Evolutionary conservation across 106 monocot genomes (phyloP).

Genomic region (Acorus calamus): DNA sequence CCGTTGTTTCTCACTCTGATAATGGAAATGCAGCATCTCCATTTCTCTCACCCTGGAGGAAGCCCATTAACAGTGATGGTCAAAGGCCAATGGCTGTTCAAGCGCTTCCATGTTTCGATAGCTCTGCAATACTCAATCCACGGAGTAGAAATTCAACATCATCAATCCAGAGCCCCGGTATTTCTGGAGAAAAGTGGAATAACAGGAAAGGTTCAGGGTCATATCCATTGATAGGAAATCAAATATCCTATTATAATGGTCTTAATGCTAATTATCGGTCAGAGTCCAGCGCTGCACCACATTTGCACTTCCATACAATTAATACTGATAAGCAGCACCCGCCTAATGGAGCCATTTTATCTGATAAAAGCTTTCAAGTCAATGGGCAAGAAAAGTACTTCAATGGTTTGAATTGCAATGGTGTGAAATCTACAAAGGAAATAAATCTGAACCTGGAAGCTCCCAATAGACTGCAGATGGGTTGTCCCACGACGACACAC

Average conservation of each 20-base stretch:
- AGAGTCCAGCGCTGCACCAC: slow-evolving; percentile 3
- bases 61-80: slow-evolving; percentile 7
- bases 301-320: background rate
- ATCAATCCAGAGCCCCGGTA: too few relatives aligned
- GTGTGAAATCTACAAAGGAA: slow-evolving; percentile 16
- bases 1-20: slow-evolving; percentile 14
- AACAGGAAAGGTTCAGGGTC: background rate
- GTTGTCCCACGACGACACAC: background rate
- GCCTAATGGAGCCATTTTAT: background rate
- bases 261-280: slow-evolving; percentile 7
- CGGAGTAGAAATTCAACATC: slow-evolving; percentile 4
- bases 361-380: slow-evolving; percentile 3
- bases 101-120: slow-evolving; percentile 16
- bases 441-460: slow-evolving; percentile 16
- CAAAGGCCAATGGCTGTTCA: slow-evolving; percentile 1
- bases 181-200: slow-evolving; percentile 1
- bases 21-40: slow-evolving; percentile 1
- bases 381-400: background rate
- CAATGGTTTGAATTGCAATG: slow-evolving; percentile 3
- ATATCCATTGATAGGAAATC: background rate
- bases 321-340: slow-evolving; percentile 11
- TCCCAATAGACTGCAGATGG: slow-evolving; percentile 11
- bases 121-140: slow-evolving; percentile 2
- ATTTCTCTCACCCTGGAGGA: slow-evolving; percentile 9
- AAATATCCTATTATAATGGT: slow-evolving; percentile 4